Evolutionary conservation across 2,329 filamentous ascomycete species (phyloP).

Genomic region (Talaromyces funiculosus): DNA sequence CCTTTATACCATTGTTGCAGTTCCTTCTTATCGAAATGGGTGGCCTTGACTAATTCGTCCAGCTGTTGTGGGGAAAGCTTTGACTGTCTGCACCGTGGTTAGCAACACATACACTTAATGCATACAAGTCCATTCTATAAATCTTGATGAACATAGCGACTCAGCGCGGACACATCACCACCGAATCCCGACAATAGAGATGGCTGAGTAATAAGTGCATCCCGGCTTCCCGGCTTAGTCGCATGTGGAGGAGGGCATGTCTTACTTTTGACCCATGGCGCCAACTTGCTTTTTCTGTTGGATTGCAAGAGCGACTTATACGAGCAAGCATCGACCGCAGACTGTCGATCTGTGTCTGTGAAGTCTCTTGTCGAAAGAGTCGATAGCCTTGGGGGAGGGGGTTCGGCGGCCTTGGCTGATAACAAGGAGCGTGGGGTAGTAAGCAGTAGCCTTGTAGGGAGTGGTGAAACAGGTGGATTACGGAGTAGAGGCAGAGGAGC

Average conservation of each 20-base stretch:
- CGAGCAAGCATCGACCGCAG: not conserved
- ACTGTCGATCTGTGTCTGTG: not conserved
- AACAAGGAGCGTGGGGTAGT: not conserved
- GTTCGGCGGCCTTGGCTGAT: not conserved
- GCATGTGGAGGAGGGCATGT: not conserved
- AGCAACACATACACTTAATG: not conserved
- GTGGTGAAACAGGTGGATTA: not conserved
- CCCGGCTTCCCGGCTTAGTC: not conserved
- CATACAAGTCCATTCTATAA: not conserved
- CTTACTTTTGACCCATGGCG: slow-evolving; percentile 14
- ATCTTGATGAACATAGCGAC: not conserved
- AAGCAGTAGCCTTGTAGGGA: not conserved
- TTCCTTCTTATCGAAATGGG: slow-evolving; percentile 99
- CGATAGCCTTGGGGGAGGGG: not conserved
- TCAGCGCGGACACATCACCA: no score
- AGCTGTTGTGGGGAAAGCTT: slow-evolving; percentile 97
- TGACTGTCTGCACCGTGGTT: slow-evolving; percentile 67
- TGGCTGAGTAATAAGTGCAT: not conserved
- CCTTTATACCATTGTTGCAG: slow-evolving; percentile 99
- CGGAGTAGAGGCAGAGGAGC: not conserved
- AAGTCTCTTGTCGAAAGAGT: not conserved
- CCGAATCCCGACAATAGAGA: no score
- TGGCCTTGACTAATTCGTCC: slow-evolving; percentile 88
- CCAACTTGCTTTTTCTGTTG: not conserved
- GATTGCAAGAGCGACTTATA: not conserved